phyloP scores from a whole-genome alignment of 768 basidiomycete genomes.

The Leccinum obscurum region DNA sequence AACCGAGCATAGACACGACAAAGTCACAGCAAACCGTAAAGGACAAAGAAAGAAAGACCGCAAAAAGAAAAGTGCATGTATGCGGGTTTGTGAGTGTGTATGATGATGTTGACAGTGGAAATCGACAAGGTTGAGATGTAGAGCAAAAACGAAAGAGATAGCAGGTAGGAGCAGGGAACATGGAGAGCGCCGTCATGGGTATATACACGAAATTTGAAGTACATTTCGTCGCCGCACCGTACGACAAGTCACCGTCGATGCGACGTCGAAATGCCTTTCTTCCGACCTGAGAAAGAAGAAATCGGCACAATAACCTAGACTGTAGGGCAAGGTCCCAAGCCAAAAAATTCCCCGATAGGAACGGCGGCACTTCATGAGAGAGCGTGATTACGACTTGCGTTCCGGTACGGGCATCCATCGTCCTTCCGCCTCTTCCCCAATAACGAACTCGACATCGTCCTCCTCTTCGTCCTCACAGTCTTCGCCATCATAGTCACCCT shows the following conservation, averaged over 20 bases:
- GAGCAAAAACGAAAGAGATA: conserved; percentile 11
- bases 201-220: conserved; percentile 17
- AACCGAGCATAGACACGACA: conserved; percentile 1
- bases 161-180: background rate
- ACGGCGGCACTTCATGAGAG: background rate
- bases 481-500: conserved; percentile 34
- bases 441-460: conserved; percentile 77
- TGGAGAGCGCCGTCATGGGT: conserved; percentile 11
- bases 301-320: conserved; percentile 7
- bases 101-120: conserved; percentile 1
- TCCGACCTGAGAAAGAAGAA: conserved; percentile 15
- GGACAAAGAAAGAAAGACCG: background rate
- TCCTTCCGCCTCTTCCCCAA: conserved; percentile 48
- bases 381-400: conserved; percentile 23
- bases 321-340: conserved; percentile 4
- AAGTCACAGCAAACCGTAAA: background rate
- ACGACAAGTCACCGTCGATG: conserved; percentile 11
- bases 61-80: conserved; percentile 15
- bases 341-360: background rate
- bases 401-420: conserved; percentile 37
- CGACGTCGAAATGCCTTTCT: conserved; percentile 16
- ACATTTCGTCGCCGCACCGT: conserved; percentile 5
- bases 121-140: conserved; percentile 10
- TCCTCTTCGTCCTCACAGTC: conserved; percentile 57
- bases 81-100: conserved; percentile 7